Conservation (phyloP, 2,329 filamentous ascomycete genomes). For the Fusarium abutilonis region DNA sequence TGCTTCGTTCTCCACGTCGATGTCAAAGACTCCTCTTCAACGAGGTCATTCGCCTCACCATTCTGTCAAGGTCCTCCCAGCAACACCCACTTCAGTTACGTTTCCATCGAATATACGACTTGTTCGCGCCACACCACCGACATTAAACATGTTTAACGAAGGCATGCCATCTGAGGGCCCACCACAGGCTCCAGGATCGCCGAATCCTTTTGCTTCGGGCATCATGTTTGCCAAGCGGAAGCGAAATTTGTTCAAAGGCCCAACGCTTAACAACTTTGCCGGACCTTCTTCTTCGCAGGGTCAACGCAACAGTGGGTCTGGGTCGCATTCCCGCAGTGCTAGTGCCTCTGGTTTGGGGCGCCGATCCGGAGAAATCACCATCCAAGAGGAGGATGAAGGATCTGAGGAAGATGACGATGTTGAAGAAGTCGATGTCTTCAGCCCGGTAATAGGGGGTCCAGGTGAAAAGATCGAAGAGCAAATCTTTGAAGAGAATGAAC, state of each 20-base stretch:
- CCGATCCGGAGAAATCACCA: slow-evolving; percentile 78
- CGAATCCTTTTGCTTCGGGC: slow-evolving; percentile 68
- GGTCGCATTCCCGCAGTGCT: slow-evolving; percentile 64
- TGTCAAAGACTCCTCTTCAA: slow-evolving; percentile 72
- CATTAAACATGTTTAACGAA: slow-evolving; percentile 67
- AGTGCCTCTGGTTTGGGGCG: slow-evolving; percentile 72
- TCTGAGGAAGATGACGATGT: slow-evolving; percentile 57
- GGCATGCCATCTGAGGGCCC: slow-evolving; percentile 59
- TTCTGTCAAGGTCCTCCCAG: slow-evolving; percentile 94
- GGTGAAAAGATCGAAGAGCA: slow-evolving; percentile 60
- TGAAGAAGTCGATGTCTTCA: slow-evolving; percentile 69
- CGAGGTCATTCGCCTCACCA: slow-evolving; percentile 81
- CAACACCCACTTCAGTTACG: slow-evolving; percentile 77
- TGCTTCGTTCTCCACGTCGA: slow-evolving; percentile 75
- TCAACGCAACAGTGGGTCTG: slow-evolving; percentile 49
- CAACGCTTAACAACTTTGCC: slow-evolving; percentile 69
- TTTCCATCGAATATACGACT: slow-evolving; percentile 90
- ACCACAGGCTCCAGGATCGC: slow-evolving; percentile 59
- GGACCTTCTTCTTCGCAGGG: slow-evolving; percentile 49
- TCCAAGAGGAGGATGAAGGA: slow-evolving; percentile 72
- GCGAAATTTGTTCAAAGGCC: slow-evolving; percentile 83
- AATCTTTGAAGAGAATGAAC: slow-evolving; percentile 56
- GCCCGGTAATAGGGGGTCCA: slow-evolving; percentile 58
- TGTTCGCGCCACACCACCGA: slow-evolving; percentile 69
- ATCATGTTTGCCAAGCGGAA: slow-evolving; percentile 85